Evolutionary conservation across 2,329 filamentous ascomycete genomes (phyloP).

Genomic region (Raffaelea ambrosiae): DNA sequence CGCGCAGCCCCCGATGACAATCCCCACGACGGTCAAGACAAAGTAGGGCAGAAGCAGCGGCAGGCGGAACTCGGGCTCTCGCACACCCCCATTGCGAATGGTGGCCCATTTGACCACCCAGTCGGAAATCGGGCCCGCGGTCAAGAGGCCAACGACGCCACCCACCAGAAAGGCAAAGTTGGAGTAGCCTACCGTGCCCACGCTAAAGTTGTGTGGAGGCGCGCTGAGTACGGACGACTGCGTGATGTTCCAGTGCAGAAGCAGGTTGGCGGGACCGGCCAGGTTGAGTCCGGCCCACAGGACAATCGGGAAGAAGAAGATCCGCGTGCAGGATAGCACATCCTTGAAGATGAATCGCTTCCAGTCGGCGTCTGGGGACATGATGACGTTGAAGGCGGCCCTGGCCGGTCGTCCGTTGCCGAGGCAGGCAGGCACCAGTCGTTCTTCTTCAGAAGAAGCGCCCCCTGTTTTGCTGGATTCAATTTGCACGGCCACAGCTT

Average conservation of each 20-base stretch:
- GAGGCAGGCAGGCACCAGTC: not conserved
- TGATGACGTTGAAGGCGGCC: not conserved
- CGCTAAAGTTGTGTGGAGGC: conserved; percentile 30
- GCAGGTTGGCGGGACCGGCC: conserved; percentile 5
- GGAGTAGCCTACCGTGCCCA: conserved; percentile 31
- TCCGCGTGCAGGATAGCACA: conserved; percentile 1
- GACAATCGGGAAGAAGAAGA: conserved; percentile 7
- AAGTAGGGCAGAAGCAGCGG: conserved; percentile 28
- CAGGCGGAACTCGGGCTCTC: conserved; percentile 31
- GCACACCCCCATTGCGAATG: conserved; percentile 25
- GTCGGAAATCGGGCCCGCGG: conserved; percentile 28
- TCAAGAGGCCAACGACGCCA: conserved; percentile 23
- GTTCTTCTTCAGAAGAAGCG: not conserved
- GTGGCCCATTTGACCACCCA: conserved; percentile 25
- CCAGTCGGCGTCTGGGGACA: conserved; percentile 1
- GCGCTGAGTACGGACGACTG: conserved; percentile 30
- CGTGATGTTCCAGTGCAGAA: conserved; percentile 49
- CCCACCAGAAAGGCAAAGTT: conserved; percentile 32
- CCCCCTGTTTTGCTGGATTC: not conserved
- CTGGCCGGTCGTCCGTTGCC: conserved; percentile 1
- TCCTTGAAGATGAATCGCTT: conserved; percentile 5
- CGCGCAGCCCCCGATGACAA: conserved; percentile 23
- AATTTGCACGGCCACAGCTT: not conserved
- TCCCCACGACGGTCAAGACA: conserved; percentile 29
- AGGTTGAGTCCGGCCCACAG: conserved; percentile 2